Base-by-base conservation (phyloP, 202 grass and related monocot species). In the Zizania palustris region DNA sequence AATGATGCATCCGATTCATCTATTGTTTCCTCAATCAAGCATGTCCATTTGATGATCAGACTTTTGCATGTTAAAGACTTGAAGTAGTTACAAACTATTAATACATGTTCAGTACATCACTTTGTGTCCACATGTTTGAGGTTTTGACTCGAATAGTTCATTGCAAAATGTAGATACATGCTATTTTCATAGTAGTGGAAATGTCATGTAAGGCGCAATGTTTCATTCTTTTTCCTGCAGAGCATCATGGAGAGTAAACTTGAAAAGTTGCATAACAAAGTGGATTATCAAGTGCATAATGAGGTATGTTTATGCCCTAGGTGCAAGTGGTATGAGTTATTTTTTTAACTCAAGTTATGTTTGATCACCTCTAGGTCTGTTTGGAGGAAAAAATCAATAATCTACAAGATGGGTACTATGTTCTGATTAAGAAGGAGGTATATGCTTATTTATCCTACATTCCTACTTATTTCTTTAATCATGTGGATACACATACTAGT, bases 401-500 rank as follows among this genome's bases (percentile, higher is more conserved):
- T 66, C 69, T 97, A 67, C 88, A 93, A 61, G 73, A 78, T 80
- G 89, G 81, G 35, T 86, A 90, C 36, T 77, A 90, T 69, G 40
- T 72, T 54, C 76, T 93, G 46, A 18, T 85, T 68, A 88, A 86
- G 81, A 86, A 88, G 48, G 86, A 93, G 91, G 94, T 97, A 87
- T 51, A 36, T 81, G 16, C 51, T 64, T 64, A 19, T 55, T 66
- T 40, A 40, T 22, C 88, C 34, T 45, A 16, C 44, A 60, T 36
- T 22, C 88, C 39, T 45, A 16, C 44, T 66, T 36, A 51, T 82
- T 63, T 74, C 37, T 54, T 56, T 84, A 10, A n/a, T 77, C 66
- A 41, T 44, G 18, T 78, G 54, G 70, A 14, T 51, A n/a, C 44
- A 48, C 71, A 36, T 72, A 8, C 60, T 60, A 58, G 7, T 78